Percentiles rank a stretch among this genome's conserved stretches.
phyloP scores from a whole-genome alignment of 768 basidiomycete genomes.

The Guyanaporus albipodus region DNA sequence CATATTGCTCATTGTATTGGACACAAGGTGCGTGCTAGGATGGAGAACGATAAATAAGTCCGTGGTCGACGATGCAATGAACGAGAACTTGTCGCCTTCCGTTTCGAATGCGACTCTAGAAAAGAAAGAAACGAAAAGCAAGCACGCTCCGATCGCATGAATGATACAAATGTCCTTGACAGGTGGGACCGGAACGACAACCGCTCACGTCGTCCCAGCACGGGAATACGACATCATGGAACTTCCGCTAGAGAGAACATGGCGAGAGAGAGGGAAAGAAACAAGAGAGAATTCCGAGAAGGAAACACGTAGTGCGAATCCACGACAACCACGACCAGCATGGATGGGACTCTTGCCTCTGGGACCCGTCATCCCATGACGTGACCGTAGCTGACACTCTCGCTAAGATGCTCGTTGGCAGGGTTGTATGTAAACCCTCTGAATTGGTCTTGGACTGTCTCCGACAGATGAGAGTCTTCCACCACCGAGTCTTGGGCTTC shows the following conservation, averaged over 20 bases:
- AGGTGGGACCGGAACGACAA: neutral
- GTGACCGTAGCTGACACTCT: slow-evolving; percentile 66
- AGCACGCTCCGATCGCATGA: neutral
- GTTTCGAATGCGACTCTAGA: slow-evolving; percentile 2
- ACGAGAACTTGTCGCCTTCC: neutral
- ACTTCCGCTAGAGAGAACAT: neutral
- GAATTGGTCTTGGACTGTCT: slow-evolving; percentile 98
- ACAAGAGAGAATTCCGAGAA: neutral
- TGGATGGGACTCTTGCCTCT: neutral
- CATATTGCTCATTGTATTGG: neutral
- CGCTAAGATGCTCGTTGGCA: slow-evolving; percentile 77
- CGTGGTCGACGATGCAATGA: slow-evolving; percentile 14
- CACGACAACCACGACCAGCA: slow-evolving; percentile 23
- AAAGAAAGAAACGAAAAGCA: neutral
- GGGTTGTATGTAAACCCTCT: slow-evolving; percentile 87
- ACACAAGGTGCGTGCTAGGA: neutral
- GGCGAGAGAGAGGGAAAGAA: neutral
- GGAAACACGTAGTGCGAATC: neutral
- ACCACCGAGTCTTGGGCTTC: slow-evolving; percentile 95
- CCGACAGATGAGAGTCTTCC: slow-evolving; percentile 84
- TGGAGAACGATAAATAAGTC: slow-evolving; percentile 12
- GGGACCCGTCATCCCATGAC: slow-evolving; percentile 30
- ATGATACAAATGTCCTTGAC: slow-evolving; percentile 5
- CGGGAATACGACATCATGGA: neutral
- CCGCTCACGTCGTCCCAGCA: neutral